Base-by-base conservation (phyloP, 805 yeast species). In the Candida incommunis region DNA sequence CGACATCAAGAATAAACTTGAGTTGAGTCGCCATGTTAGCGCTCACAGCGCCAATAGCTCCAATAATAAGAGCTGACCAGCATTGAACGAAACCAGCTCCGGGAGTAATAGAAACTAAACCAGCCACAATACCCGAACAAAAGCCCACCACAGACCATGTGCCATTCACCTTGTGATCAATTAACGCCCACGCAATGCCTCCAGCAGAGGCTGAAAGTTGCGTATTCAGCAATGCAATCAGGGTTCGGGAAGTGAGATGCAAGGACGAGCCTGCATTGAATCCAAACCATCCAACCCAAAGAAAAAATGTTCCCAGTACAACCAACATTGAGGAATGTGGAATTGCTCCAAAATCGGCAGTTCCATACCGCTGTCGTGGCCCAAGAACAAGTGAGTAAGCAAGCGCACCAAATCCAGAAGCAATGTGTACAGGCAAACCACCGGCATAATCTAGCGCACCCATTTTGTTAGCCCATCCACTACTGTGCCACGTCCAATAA, bases 61-160 rank as follows among this genome's bases (percentile, higher is more conserved):
- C 95, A 56, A 83, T 78, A 45, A 79, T 69, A 34, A 82, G 72
- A 1, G 94, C 74, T 42, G 86, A 75, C 78, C 87, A 84, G 46
- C 84, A 77, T 45, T 94, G 92, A 41, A 87, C 90, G 60, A 70
- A 88, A 51, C 96, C 97, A 20, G 97, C 96, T 51, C 90, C 96
- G 42, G 98, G 97, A 2, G 97, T 90, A 51, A 90, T 80, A 59
- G 92, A 92, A 42, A 92, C 96, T 50, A 90, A 74, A 51, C 97
- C 98, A 26, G 94, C 82, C 61, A 92, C 76, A 48, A 87, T 82
- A 58, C 98, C 98, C 44, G 87, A 80, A 65, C 97, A 87, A 64
- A 90, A 73, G 52, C 96, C 96, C 45, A 86, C 87, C 23, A 95
- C 79, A 46, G 95, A 84, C 90, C 94, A 86, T 60, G 84, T 83